Evolutionary conservation across 352 stramenopile species (phyloP), one percentile per base, ranked within the genome.

Genomic region (Phytopythium boreale): DNA sequence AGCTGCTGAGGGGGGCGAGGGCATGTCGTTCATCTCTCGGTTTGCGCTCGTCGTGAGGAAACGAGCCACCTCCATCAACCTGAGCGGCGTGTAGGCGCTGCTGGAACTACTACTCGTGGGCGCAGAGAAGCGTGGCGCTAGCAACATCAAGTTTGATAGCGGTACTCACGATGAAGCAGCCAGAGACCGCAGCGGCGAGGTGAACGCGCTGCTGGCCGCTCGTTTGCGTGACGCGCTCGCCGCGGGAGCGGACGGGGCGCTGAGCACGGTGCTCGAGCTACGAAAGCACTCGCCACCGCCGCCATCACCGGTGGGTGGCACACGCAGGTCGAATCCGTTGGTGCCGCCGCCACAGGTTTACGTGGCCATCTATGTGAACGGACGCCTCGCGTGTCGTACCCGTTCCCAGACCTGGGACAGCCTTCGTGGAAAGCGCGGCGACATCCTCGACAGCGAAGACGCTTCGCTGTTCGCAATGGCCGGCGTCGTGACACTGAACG

Each of bases 401-500:
- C 77, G 68, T 39, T 47, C 62, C 19, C 61, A 58, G 20, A 8
- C n/a, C 6, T 79, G 65, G 68, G 61, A 37, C 15, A 37, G n/a
- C 8, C 20, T 34, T 0, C 47, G 19, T 1, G 22, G 1, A 5
- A 26, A 14, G 5, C 41, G 7, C 4, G 43, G 14, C 1, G 43
- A 26, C 20, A 26, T 17, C 5, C 19, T 5, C 43, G 34, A 43
- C 34, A 12, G 26, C 46, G 20, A 47, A n/a, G 27, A 26, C 17
- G 7, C 14, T 6, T 46, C 43, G 2, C 14, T 34, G 8, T 10
- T 2, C 6, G 17, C 8, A 0, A 44, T 59, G 24, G 66, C 69
- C 22, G 76, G 82, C 0, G 71, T 82, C 34, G 63, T 88, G 29
- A 63, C 63, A 12, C 79, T 92, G 34, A 60, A 70, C 27, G 82